Evolutionary conservation across 495 filamentous ascomycete genomes (phyloP), one percentile per base, ranked within the genome.

Genomic region (Ramalina peruviana): DNA sequence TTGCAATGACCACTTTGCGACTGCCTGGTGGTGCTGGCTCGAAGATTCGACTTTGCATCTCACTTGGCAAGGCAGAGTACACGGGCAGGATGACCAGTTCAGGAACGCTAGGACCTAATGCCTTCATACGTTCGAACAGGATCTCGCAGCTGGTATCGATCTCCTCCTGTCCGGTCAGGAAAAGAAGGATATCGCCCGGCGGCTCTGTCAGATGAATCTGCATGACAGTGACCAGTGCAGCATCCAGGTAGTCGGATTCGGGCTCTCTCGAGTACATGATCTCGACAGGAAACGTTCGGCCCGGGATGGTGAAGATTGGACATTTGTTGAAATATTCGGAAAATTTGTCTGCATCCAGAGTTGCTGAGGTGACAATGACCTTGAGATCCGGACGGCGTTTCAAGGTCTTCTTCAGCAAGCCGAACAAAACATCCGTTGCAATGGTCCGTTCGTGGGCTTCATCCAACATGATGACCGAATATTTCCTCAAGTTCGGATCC

Each of bases 371-470:
- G 49, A 97, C 88, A 57, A 99, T 97, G 38, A 99, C 68, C 61
- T 92, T 88, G 37, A 99, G 72, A 59, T 99, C 92, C 11, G 85
- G 76, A 58, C 92, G 70, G 53, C 80, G 71, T 61, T 88, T 92
- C 48, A 96, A 57, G 0, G 92, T 90, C 70, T 96, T 96, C 66
- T 97, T 97, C 40, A 99, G 67, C 39, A 99, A 65, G 3, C 87
- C 90, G 53, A 99, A 96, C 15, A 99, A 72, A 15, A 97, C 85
- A 66, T 99, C 92, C 0, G 93, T 99, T 0, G 88, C 77, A 61
- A 99, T 94, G 4, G 93, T 97, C 43, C 92, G 78, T 63, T 99
- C 92, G 76, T 99, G 92, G 4, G 93, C 92, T 60, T 99, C 92
- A 59, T 99, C 92, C 54, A 99, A 72, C 86, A 99, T 97, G 58